Evolutionary conservation across 306 rosid genomes (phyloP), one percentile per base, ranked within the genome.

Genomic region (Benincasa hispida): DNA sequence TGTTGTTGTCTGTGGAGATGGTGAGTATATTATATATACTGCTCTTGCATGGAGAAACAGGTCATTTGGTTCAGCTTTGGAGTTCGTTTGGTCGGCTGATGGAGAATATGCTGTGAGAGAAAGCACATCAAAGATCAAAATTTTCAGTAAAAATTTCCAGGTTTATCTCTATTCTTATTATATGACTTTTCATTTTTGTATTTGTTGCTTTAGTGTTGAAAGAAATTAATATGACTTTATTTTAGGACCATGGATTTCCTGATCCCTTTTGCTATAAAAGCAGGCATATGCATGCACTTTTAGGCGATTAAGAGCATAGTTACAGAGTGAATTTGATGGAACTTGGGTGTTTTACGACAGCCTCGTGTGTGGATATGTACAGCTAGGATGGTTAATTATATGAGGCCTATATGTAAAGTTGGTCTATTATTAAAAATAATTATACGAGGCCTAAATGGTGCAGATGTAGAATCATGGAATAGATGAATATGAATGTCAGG

Each of bases 11-110:
- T 94, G 98, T 76, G 98, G 98, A 77, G 98, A 94, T 87, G 98
- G 98, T 77, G 98, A 94, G 76, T 94, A 91, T 84, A 91, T 94
- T 79, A 94, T 94, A 82, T 91, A 89, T 84, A 94, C 98, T 72
- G 98, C 98, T 77, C 87, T 94, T 86, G 98, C 98, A 10, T 94
- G 98, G 98, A 91, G 98, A 82, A 94, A 94, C 66, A 88, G 99
- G 70, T 92, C 99, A 59, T 95, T 95, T 82, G 99, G 99, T 82
- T 92, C 99, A 3, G 99, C 99, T 53, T 84, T 95, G 87, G 99
- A 95, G 84, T 85, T 95, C 66, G 98, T 83, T 59, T 95, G 99
- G 99, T 95, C 99, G 24, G 53, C 93, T 12, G 99, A 95, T 73
- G 99, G 99, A 78, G 99, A 95, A 78, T 95, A 86, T 77, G 96